Conservation (phyloP, 2,329 filamentous ascomycete species). For the Didymella lethalis region DNA sequence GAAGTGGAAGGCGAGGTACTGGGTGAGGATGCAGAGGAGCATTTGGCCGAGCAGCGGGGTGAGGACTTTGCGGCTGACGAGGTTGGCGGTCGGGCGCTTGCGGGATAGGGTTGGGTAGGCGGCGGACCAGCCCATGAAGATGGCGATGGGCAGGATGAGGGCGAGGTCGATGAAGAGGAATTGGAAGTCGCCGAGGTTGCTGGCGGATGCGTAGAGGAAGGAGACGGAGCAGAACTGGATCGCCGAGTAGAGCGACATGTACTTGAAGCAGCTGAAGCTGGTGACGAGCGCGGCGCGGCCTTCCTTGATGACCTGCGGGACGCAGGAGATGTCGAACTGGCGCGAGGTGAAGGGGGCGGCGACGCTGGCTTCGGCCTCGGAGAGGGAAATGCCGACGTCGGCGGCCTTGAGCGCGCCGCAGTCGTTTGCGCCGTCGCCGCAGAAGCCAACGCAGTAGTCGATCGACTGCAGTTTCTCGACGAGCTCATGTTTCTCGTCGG, state of each 20-base stretch:
- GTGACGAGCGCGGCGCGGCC: conserved; percentile 95
- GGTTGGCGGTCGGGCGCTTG: conserved; percentile 88
- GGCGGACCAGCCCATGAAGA: conserved; percentile 98
- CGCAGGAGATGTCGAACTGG: conserved; percentile 95
- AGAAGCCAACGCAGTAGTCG: conserved; percentile 95
- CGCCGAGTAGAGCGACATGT: conserved; percentile 98
- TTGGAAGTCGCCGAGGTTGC: conserved; percentile 96
- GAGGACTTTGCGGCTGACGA: conserved; percentile 92
- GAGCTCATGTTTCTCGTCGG: conserved; percentile 96
- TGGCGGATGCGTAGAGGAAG: conserved; percentile 92
- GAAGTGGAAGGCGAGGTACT: conserved; percentile 74
- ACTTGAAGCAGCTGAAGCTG: conserved; percentile 99
- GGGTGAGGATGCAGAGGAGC: conserved; percentile 76
- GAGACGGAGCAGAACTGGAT: conserved; percentile 98
- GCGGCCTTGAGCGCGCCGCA: conserved; percentile 96
- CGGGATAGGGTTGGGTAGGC: conserved; percentile 77
- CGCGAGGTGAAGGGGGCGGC: conserved; percentile 97
- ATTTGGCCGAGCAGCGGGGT: conserved; percentile 91
- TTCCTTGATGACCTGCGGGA: conserved; percentile 90
- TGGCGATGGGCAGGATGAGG: conserved; percentile 92
- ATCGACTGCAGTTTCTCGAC: conserved; percentile 97
- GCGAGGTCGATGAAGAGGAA: conserved; percentile 95
- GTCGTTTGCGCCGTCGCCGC: conserved; percentile 96
- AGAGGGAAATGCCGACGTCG: conserved; percentile 95
- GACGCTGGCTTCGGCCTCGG: conserved; percentile 95